These are phyloP conservation scores for Phytophthora megakarya DNA, from an alignment of 352 stramenopile genomes.

Conservation along the genomic window DNA sequence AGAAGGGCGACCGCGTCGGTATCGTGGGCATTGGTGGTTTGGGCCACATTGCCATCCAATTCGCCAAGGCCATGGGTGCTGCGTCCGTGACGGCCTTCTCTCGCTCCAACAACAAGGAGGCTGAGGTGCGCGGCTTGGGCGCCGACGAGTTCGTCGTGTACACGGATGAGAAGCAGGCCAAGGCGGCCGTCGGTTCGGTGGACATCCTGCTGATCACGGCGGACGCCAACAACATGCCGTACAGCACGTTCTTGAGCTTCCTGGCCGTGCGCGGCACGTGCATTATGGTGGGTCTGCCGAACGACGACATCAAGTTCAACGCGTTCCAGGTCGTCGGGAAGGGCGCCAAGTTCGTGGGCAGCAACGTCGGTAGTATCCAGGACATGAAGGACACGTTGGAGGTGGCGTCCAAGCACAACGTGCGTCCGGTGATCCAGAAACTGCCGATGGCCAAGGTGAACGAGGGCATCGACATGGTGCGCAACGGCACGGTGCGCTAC, in stretches of 20 bases:
- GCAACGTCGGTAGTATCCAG: slow-evolving; percentile 42
- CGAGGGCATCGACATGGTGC: slow-evolving; percentile 50
- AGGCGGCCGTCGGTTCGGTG: slow-evolving; percentile 36
- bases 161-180: slow-evolving; percentile 45
- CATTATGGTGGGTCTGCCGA: slow-evolving; percentile 72
- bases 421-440: slow-evolving; percentile 58
- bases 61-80: slow-evolving; percentile 68
- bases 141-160: slow-evolving; percentile 69
- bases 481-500: slow-evolving; percentile 50
- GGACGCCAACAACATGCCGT: slow-evolving; percentile 56
- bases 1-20: slow-evolving; percentile 59
- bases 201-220: slow-evolving; percentile 82
- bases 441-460: slow-evolving; percentile 53
- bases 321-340: slow-evolving; percentile 51
- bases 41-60: slow-evolving; percentile 86
- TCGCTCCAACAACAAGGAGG: slow-evolving; percentile 64
- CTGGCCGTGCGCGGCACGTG: slow-evolving; percentile 59
- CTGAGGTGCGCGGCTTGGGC: slow-evolving; percentile 54
- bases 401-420: slow-evolving; percentile 75
- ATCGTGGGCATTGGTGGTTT: slow-evolving; percentile 86
- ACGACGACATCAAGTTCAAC: slow-evolving; percentile 63
- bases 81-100: slow-evolving; percentile 69
- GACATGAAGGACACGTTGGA: slow-evolving; percentile 87
- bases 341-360: slow-evolving; percentile 57
- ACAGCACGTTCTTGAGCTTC: slow-evolving; percentile 59